These are phyloP conservation scores for Nigrospora osmanthi DNA, from an alignment of 2,329 filamentous ascomycete genomes.

Conservation along the genomic window DNA sequence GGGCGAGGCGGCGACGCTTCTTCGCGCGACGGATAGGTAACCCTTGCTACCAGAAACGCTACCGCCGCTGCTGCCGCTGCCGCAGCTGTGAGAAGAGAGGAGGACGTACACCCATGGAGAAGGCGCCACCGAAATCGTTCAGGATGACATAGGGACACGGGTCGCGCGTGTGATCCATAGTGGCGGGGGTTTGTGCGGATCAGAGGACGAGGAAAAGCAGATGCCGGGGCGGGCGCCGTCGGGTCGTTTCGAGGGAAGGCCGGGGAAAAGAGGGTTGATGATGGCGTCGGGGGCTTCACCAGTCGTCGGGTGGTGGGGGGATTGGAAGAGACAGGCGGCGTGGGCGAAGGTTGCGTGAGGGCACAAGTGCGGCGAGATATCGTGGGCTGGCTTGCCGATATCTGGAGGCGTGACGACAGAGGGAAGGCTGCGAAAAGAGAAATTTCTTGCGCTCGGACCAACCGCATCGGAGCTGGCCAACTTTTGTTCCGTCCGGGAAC, in stretches of 20 bases:
- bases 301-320: too few species aligned
- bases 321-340: too few species aligned
- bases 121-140: conserved; percentile 96
- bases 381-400: too few species aligned
- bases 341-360: too few species aligned
- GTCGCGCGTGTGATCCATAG: conserved; percentile 92
- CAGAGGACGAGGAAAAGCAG: neutral
- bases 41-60: too few species aligned
- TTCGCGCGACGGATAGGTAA: too few species aligned
- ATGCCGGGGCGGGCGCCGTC: neutral
- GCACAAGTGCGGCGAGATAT: too few species aligned
- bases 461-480: neutral
- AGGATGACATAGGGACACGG: conserved; percentile 95
- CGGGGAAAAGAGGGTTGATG: neutral
- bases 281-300: too few species aligned
- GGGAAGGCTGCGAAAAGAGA: neutral
- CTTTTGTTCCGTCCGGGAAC: neutral
- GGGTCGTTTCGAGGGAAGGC: neutral
- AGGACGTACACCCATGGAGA: conserved; percentile 68
- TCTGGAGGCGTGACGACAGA: neutral
- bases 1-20: too few species aligned
- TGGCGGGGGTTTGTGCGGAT: neutral
- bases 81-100: neutral
- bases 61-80: too few species aligned
- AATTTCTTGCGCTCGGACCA: conserved; percentile 9